Evolutionary conservation across 495 filamentous ascomycete species (phyloP), one percentile per base, ranked within the genome.

Genomic region (Chaetomidium leptoderma): DNA sequence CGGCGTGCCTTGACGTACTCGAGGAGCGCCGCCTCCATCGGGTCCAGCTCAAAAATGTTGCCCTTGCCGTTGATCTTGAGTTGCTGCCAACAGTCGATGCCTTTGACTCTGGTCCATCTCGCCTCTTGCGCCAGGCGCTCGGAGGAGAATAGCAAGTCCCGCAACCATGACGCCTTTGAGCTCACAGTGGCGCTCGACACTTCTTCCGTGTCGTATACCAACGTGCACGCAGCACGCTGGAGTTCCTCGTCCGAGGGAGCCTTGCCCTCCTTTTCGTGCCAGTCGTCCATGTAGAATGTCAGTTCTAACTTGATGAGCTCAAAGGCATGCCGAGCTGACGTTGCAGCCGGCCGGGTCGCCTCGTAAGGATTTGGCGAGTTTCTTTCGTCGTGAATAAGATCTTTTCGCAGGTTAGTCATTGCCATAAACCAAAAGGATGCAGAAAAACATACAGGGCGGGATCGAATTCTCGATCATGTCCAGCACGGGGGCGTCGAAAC

Each of bases 381-480:
- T 67, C 80, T 66, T 59, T 83, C 79, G 62, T 81, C 74, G 63
- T 83, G 78, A 68, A 83, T 83, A 26, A 83, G 70, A 63, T 80
- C 78, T 74, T 45, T 4, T 1, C 11, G 2, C 14, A 37, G 4
- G 29, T 66, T 37, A 65, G 59, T 55, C 23, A 56, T 14, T 21
- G 24, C 37, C 36, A 40, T 16, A 10, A 30, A 16, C 0, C 45
- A 21, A 21, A 35, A 45, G 50, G 60, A 62, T 61, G 49, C 19
- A 19, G 53, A 47, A n/a, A 36, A 47, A 65, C 75, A 60, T 68
- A 78, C 75, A 86, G 16, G 84, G 84, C 0, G 86, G 86, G 58
- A 88, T 86, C 33, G 82, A 83, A 67, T 85, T 83, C 63, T 84
- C 79, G 59, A 89, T 74, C 66, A 81, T 73, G 55, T 78, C 76